A percentile compares a stretch with the other conserved stretches of the same genome.
phyloP scores from a whole-genome alignment of 2,329 filamentous ascomycete genomes.

The Fusarium nelsonii region DNA sequence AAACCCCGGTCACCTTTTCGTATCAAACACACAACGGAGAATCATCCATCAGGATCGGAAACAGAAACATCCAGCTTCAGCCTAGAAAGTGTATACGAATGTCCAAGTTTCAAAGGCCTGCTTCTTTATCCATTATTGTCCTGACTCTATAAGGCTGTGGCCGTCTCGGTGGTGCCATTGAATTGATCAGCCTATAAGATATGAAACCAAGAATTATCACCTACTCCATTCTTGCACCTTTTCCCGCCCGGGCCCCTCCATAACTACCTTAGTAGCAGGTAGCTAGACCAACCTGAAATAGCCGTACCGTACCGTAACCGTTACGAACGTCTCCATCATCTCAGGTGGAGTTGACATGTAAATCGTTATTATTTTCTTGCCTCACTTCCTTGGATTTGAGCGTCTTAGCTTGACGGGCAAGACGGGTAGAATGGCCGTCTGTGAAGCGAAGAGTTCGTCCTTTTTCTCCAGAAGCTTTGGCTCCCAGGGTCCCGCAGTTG shows the following conservation, averaged over 20 bases:
- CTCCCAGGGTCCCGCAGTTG: constrained; percentile 24
- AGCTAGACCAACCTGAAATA: neutral
- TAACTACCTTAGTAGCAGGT: neutral
- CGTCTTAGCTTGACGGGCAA: constrained; percentile 9
- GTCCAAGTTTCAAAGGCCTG: constrained; percentile 40
- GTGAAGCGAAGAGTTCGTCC: neutral
- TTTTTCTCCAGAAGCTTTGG: constrained; percentile 26
- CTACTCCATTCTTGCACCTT: neutral
- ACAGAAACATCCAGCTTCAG: constrained; percentile 30
- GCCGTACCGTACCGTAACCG: constrained; percentile 14
- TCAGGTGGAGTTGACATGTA: constrained; percentile 32
- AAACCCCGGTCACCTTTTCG: constrained; percentile 13
- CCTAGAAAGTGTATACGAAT: constrained; percentile 23
- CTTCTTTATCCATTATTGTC: constrained; percentile 16
- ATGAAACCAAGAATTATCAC: constrained; percentile 22
- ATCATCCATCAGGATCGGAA: constrained; percentile 30
- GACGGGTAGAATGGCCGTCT: constrained; percentile 1
- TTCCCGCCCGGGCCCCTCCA: neutral
- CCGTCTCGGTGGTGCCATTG: neutral
- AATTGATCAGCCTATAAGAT: neutral
- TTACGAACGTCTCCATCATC: constrained; percentile 20
- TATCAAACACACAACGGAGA: constrained; percentile 20
- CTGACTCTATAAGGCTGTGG: constrained; percentile 30
- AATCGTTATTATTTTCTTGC: constrained; percentile 31
- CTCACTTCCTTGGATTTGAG: constrained; percentile 14